Evolutionary conservation across 164 flowering plant genomes (phyloP), one percentile per base, ranked within the genome.

Genomic region (Echeveria elegans): DNA sequence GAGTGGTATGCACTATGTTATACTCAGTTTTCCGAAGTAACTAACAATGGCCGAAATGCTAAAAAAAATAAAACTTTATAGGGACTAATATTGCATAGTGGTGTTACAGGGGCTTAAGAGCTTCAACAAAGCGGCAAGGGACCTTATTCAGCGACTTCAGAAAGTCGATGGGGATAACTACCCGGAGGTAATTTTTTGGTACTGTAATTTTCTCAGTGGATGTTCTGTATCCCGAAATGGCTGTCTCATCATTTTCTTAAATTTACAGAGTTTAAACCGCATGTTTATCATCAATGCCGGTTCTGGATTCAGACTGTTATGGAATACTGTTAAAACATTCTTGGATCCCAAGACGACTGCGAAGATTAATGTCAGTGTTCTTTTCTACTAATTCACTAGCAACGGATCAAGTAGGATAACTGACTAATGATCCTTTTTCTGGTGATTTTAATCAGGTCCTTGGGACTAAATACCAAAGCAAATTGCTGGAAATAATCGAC

Each of bases 221-320:
- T 47, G 2, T 18, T 31, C 11, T 32, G 69, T 19, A 10, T 66
- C 16, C 10, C 15, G 11, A 16, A 11, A 15, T 52, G 11, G 18
- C 19, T 28, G 47, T 31, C 12, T 28, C 10, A 14, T 10, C 9
- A 37, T 53, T 5, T 64, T 2, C n/a, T 66, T 30, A 56, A 36
- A 21, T 63, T 48, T 75, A 70, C 66, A 92, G 98, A 86, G 88
- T 58, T 75, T 92, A 45, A 79, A 81, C 77, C 85, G 90, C 30
- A 90, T 92, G 98, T 90, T 80, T 82, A 90, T 92, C 79, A 85
- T 92, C 73, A 92, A 92, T 75, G 98, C 96, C 5, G 96, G 98
- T 47, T 73, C 96, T 61, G 96, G 96, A 64, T 90, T 92, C 58
- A 86, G 95, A 81, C 77, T 92, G 41, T 72, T 92, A 21, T 92